Evolutionary conservation across 2,329 filamentous ascomycete genomes (phyloP).

Genomic region (Diaporthe australafricana): DNA sequence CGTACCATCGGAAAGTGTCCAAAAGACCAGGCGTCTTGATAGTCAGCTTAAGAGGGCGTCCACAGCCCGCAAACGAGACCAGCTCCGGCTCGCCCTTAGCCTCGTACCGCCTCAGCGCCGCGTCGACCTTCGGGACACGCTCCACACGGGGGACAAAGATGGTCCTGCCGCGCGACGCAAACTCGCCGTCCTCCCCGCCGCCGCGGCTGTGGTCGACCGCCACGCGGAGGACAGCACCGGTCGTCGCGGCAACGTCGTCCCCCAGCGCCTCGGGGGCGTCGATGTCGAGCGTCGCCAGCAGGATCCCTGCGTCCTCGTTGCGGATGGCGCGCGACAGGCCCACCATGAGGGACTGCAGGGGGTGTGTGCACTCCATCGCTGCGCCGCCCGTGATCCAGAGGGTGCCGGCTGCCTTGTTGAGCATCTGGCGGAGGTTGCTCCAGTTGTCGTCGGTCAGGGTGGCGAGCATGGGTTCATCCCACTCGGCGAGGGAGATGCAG

Average conservation of each 20-base stretch:
- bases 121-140: background rate
- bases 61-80: conserved; percentile 4
- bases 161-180: background rate
- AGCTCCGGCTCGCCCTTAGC: background rate
- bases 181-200: conserved; percentile 3
- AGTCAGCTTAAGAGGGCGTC: conserved; percentile 4
- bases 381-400: conserved; percentile 37
- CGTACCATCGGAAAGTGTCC: conserved; percentile 3
- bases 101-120: background rate
- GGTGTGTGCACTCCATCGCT: conserved; percentile 34
- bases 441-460: background rate
- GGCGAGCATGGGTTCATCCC: background rate
- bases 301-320: conserved; percentile 3
- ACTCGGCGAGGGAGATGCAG: background rate
- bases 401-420: conserved; percentile 13
- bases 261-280: background rate
- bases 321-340: conserved; percentile 13
- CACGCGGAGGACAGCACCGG: background rate
- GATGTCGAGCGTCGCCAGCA: background rate
- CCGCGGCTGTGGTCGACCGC: background rate
- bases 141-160: conserved; percentile 7
- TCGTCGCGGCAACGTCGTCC: background rate
- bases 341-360: conserved; percentile 18
- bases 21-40: conserved; percentile 23
- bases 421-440: background rate